phyloP scores from a whole-genome alignment of 768 basidiomycete species.

The Suillus ampliporus region DNA sequence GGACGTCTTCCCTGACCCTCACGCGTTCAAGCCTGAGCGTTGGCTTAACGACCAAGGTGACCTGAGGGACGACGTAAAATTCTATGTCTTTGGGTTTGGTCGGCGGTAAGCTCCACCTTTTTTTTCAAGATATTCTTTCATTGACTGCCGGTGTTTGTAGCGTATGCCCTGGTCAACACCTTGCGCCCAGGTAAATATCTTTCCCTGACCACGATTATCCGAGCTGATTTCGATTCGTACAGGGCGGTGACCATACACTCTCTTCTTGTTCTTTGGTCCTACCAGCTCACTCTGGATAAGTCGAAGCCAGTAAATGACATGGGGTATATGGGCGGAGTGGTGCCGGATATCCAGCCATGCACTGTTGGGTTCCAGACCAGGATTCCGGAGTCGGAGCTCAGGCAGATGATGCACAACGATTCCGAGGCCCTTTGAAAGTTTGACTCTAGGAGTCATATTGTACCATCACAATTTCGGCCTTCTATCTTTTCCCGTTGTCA shows the following conservation, averaged over 20 bases:
- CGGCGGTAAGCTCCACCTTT: conserved; percentile 31
- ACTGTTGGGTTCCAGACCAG: conserved; percentile 57
- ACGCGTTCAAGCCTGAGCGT: conserved; percentile 42
- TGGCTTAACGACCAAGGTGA: conserved; percentile 26
- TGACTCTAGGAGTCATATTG: background rate
- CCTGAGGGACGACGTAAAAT: conserved; percentile 51
- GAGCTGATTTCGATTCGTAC: background rate
- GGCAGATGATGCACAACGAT: conserved; percentile 9
- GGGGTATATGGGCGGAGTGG: conserved; percentile 47
- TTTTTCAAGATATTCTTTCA: background rate
- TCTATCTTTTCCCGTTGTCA: too few relatives aligned
- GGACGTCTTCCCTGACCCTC: conserved; percentile 42
- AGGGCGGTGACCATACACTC: conserved; percentile 68
- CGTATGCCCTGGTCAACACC: conserved; percentile 65
- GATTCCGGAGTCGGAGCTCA: conserved; percentile 19
- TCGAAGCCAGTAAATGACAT: conserved; percentile 57
- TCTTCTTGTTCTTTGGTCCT: conserved; percentile 65
- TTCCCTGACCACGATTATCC: background rate
- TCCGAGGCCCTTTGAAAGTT: background rate
- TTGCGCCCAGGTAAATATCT: conserved; percentile 45
- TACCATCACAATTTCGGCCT: background rate
- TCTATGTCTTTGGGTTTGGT: conserved; percentile 60
- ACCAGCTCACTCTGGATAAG: conserved; percentile 53
- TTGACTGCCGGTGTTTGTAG: conserved; percentile 31
- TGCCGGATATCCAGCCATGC: conserved; percentile 47